Percentiles rank a stretch among this genome's conserved stretches.
Evolutionary conservation across 352 stramenopile genomes (phyloP).

Genomic region (Phytophthora lateralis): DNA sequence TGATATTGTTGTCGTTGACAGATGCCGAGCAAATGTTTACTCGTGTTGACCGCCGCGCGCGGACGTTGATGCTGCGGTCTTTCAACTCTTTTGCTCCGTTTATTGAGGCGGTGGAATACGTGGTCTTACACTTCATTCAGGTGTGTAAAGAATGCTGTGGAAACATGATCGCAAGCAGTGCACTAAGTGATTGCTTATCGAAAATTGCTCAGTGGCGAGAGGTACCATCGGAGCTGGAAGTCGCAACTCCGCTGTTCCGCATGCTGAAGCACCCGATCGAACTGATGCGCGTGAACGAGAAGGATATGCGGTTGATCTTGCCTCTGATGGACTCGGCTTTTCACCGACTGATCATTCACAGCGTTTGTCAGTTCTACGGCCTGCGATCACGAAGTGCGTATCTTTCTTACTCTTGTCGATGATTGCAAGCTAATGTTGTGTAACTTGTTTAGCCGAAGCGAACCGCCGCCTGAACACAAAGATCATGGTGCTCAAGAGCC

Average conservation of each 20-base stretch:
- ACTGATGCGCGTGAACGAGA: constrained; percentile 58
- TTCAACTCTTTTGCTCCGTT: constrained; percentile 73
- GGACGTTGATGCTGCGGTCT: constrained; percentile 69
- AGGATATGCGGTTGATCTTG: constrained; percentile 71
- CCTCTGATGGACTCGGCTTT: constrained; percentile 85
- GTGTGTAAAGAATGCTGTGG: constrained; percentile 33
- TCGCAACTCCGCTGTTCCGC: constrained; percentile 57
- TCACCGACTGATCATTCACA: constrained; percentile 88
- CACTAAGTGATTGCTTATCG: not conserved
- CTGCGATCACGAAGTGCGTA: constrained; percentile 80
- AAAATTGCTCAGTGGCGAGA: constrained; percentile 64
- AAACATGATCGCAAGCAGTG: not conserved
- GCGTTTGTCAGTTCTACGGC: constrained; percentile 88
- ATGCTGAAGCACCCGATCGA: constrained; percentile 74
- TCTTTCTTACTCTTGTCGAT: not conserved
- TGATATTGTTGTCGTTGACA: constrained; percentile 24
- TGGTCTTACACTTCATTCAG: constrained; percentile 83
- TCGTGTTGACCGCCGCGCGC: constrained; percentile 71
- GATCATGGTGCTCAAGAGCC: constrained; percentile 79
- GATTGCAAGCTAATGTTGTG: constrained; percentile 15
- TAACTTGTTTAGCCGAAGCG: constrained; percentile 52
- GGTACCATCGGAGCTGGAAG: constrained; percentile 73
- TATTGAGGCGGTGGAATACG: constrained; percentile 80
- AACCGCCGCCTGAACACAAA: constrained; percentile 78
- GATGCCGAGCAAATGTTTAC: constrained; percentile 83